Evolutionary conservation across 225 moss, liverwort and hornwort species (phyloP).

Genomic region (Sphagnum contortum): DNA sequence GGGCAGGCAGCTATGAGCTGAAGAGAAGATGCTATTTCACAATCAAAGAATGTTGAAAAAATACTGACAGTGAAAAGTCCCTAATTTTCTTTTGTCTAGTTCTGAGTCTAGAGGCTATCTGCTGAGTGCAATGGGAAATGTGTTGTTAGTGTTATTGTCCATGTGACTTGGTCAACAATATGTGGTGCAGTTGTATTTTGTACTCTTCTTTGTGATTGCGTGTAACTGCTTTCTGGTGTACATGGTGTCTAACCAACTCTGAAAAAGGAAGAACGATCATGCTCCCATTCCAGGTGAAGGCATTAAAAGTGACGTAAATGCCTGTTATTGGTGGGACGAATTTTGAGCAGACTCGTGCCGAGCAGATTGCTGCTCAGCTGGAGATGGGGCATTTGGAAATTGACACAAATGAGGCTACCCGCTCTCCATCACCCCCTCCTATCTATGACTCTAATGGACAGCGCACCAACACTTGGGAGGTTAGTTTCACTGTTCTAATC

Average conservation of each 20-base stretch:
- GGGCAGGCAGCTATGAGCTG: too few species aligned
- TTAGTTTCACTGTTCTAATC: neutral
- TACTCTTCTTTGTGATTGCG: too few species aligned
- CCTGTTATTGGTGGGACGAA: slow-evolving; percentile 92
- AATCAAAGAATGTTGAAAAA: too few species aligned
- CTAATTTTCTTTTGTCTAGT: too few species aligned
- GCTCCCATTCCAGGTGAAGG: slow-evolving; percentile 87
- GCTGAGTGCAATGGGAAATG: too few species aligned
- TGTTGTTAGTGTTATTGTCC: too few species aligned
- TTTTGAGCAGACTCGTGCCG: slow-evolving; percentile 99
- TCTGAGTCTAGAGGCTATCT: too few species aligned
- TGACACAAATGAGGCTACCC: slow-evolving; percentile 32
- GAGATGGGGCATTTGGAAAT: slow-evolving; percentile 67
- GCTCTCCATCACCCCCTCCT: slow-evolving; percentile 86
- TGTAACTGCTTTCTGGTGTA: too few species aligned
- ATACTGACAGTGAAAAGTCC: too few species aligned
- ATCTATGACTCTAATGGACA: slow-evolving; percentile 81
- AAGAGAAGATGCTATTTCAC: too few species aligned
- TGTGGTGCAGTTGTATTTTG: neutral
- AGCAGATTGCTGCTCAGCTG: slow-evolving; percentile 94
- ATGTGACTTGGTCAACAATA: too few species aligned
- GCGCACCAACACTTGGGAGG: slow-evolving; percentile 82
- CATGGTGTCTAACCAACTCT: slow-evolving; percentile 8
- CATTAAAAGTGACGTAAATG: slow-evolving; percentile 78
- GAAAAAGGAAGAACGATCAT: slow-evolving; percentile 33